A percentile compares a stretch with the other conserved stretches of the same genome.
Evolutionary conservation across 2,329 filamentous ascomycete species (phyloP).

Genomic region (Fusarium humuli): DNA sequence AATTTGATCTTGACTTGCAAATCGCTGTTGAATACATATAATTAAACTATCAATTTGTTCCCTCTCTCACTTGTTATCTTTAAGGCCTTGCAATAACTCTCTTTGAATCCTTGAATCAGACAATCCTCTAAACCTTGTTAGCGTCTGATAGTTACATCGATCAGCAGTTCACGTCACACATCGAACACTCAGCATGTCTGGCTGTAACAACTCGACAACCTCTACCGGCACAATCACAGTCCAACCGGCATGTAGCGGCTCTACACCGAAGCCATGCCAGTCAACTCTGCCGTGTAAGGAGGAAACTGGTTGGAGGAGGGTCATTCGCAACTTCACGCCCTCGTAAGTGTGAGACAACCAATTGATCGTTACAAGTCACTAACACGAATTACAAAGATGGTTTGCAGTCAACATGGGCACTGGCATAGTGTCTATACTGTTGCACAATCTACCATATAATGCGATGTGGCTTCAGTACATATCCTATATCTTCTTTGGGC

Average conservation of each 20-base stretch:
- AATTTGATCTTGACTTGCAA: not conserved
- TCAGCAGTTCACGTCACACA: conserved; percentile 29
- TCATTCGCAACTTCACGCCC: conserved; percentile 66
- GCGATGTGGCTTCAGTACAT: conserved; percentile 68
- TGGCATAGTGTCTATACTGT: conserved; percentile 72
- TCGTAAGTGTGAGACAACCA: conserved; percentile 55
- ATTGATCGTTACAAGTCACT: not conserved
- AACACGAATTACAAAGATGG: conserved; percentile 57
- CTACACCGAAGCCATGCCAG: conserved; percentile 26
- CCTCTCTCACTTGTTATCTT: not conserved
- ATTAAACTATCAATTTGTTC: not conserved
- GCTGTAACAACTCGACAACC: conserved; percentile 18
- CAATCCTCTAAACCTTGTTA: conserved; percentile 19
- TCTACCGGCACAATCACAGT: conserved; percentile 10
- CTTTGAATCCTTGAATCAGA: conserved; percentile 2
- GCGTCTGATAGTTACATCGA: conserved; percentile 20
- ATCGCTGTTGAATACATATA: not conserved
- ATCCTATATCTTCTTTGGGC: conserved; percentile 68
- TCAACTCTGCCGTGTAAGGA: conserved; percentile 48
- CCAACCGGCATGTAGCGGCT: conserved; percentile 15
- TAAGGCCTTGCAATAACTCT: not conserved
- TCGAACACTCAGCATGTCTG: conserved; percentile 31
- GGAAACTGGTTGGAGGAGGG: conserved; percentile 56
- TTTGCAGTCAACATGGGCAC: conserved; percentile 75
- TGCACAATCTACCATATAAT: conserved; percentile 72